Percentiles rank a stretch among this genome's conserved stretches.
phyloP scores from a whole-genome alignment of 2,329 filamentous ascomycete genomes.

The Phialophora macrospora region DNA sequence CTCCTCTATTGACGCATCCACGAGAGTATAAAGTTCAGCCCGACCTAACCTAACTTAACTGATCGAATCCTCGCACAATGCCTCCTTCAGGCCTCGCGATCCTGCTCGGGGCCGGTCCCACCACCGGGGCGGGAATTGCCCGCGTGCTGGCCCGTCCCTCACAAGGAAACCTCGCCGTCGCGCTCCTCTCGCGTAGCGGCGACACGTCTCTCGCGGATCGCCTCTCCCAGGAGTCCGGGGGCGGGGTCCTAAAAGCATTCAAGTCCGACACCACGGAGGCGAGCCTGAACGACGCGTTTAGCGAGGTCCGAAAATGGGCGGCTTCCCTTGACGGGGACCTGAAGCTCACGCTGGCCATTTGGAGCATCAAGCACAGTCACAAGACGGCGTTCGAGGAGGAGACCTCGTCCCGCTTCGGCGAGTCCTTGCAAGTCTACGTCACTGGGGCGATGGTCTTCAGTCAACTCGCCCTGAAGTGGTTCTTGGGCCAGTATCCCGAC shows the following conservation, averaged over 20 bases:
- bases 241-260: slow-evolving; percentile 58
- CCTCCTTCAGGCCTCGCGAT: slow-evolving; percentile 57
- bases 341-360: slow-evolving; percentile 60
- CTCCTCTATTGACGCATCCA: background rate
- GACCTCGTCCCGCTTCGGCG: slow-evolving; percentile 56
- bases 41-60: background rate
- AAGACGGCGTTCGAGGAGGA: slow-evolving; percentile 63
- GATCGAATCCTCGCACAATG: slow-evolving; percentile 42
- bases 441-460: slow-evolving; percentile 62
- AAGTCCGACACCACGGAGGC: slow-evolving; percentile 57
- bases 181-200: slow-evolving; percentile 58
- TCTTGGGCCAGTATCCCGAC: slow-evolving; percentile 47
- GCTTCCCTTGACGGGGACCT: slow-evolving; percentile 47
- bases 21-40: background rate
- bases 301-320: slow-evolving; percentile 48
- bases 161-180: slow-evolving; percentile 62
- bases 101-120: slow-evolving; percentile 58
- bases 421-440: slow-evolving; percentile 58
- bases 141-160: slow-evolving; percentile 57
- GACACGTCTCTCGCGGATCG: slow-evolving; percentile 50
- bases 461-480: slow-evolving; percentile 56
- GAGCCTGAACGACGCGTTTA: slow-evolving; percentile 56
- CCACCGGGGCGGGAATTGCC: slow-evolving; percentile 59
- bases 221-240: slow-evolving; percentile 54
- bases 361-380: slow-evolving; percentile 60